Base-by-base conservation (phyloP, 2,329 filamentous ascomycete genomes). In the Xylariales sp. region DNA sequence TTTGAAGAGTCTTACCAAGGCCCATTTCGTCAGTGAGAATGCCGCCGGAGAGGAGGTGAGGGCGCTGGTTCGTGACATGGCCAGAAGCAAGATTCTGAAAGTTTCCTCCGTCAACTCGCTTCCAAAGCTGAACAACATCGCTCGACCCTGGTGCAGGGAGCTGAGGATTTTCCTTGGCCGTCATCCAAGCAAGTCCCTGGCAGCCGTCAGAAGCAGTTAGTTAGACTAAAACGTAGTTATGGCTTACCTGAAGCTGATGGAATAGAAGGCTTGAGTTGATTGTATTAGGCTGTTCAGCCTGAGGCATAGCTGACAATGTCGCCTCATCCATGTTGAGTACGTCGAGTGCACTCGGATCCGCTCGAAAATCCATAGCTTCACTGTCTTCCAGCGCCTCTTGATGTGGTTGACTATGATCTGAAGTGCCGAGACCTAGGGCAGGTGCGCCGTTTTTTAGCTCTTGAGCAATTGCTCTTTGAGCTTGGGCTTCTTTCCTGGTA, bases 21-120 rank as follows among this genome's bases (percentile, higher is more conserved):
- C 94, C 94, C 94, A 97, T 97, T 74, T 97, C 94, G 77, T 97
- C 94, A 1, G 93, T 93, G 8, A 97, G 84, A 57, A 97, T 94
- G 39, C 94, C 94, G 18, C 94, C 94, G 57, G 89, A 92, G 6
- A 92, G 88, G 28, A 97, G 84, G 0, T 81, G 78, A 0, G 93
- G 93, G 1, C 85, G 79, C 2, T 78, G 78, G 0, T 77, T 78
- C 8, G 86, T 89, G 9, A 88, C 86, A 76, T 90, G 94, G 60
- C 90, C 90, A 0, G 89, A 95, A 67, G 90, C 92, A 71, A 93
- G 84, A 78, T 92, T 93, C 65, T 84, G 86, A 73, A 89, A 93
- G 45, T 78, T 78, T 5, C 69, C 32, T 77, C 76, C 61, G 78
- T 80, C 3, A 75, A 82, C 68, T 77, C 83, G 86, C 75, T 90